phyloP scores from a whole-genome alignment of 2,329 filamentous ascomycete genomes.

The Alternaria longipes region DNA sequence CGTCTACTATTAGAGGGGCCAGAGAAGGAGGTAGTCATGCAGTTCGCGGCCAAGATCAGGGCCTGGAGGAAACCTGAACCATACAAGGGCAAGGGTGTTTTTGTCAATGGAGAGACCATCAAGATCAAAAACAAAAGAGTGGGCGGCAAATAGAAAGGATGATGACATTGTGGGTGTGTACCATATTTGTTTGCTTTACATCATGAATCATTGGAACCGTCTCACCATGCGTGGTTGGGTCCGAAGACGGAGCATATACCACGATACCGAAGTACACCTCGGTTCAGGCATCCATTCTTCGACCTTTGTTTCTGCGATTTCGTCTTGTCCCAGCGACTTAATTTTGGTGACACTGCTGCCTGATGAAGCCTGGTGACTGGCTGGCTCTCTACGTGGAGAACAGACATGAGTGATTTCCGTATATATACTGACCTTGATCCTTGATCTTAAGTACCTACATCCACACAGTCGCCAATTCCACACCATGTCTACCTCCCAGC shows the following conservation, averaged over 20 bases:
- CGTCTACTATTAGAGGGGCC: slow-evolving; percentile 88
- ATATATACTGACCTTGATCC: background rate
- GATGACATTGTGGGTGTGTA: slow-evolving; percentile 21
- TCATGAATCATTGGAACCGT: background rate
- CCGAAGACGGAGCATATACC: background rate
- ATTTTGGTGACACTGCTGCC: background rate
- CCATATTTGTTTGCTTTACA: slow-evolving; percentile 21
- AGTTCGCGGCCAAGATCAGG: slow-evolving; percentile 88
- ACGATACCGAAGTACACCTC: background rate
- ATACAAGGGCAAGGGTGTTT: slow-evolving; percentile 99
- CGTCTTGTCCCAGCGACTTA: background rate
- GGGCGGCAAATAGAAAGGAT: slow-evolving; percentile 47
- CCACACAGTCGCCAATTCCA: background rate
- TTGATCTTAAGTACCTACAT: background rate
- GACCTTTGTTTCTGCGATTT: background rate
- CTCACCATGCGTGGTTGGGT: background rate
- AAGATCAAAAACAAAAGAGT: slow-evolving; percentile 92
- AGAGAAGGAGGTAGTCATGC: slow-evolving; percentile 86
- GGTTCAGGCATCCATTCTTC: background rate
- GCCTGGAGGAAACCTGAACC: slow-evolving; percentile 92
- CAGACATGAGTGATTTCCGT: background rate
- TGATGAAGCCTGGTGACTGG: background rate
- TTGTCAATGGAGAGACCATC: slow-evolving; percentile 97
- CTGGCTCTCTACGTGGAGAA: background rate
- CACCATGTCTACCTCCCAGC: background rate